A percentile compares a stretch with the other conserved stretches of the same genome.
Conservation (phyloP, 2,329 filamentous ascomycete genomes). For the Nemania bipapillata region DNA sequence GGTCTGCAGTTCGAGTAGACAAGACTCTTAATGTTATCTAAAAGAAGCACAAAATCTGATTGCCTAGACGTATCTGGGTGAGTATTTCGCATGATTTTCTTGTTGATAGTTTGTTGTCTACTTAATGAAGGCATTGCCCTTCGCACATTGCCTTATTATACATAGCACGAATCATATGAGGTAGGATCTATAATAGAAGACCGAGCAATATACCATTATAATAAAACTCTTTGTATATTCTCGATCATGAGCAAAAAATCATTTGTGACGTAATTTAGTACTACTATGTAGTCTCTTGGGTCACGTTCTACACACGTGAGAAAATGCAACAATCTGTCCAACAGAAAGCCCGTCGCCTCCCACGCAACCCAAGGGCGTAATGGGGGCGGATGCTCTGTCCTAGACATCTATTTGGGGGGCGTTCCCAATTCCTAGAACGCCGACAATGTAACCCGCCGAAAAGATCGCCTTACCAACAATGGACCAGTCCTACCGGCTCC, state of each 20-base stretch:
- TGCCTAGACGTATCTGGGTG: constrained; percentile 22
- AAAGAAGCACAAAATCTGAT: not conserved
- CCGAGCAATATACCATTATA: not conserved
- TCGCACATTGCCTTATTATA: too few relatives aligned
- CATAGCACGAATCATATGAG: not conserved
- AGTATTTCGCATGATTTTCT: constrained; percentile 18
- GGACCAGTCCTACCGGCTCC: not conserved
- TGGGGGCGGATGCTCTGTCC: not conserved
- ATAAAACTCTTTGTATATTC: not conserved
- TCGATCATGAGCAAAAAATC: not conserved
- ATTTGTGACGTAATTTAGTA: constrained; percentile 2
- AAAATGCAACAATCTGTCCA: not conserved
- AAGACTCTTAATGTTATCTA: too few relatives aligned
- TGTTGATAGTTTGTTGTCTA: constrained; percentile 1
- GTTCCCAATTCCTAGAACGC: constrained; percentile 16
- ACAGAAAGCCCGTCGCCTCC: not conserved
- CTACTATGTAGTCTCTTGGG: not conserved
- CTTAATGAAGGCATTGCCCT: not conserved
- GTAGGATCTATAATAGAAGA: constrained; percentile 22
- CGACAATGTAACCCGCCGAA: constrained; percentile 11
- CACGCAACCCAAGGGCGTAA: not conserved
- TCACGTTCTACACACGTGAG: not conserved
- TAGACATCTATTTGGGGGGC: not conserved
- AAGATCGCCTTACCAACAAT: not conserved
- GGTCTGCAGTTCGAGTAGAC: constrained; percentile 35